Percentiles rank a stretch among this genome's conserved stretches.
phyloP scores from a whole-genome alignment of 140 eudicot species.

The Anethum foeniculum region DNA sequence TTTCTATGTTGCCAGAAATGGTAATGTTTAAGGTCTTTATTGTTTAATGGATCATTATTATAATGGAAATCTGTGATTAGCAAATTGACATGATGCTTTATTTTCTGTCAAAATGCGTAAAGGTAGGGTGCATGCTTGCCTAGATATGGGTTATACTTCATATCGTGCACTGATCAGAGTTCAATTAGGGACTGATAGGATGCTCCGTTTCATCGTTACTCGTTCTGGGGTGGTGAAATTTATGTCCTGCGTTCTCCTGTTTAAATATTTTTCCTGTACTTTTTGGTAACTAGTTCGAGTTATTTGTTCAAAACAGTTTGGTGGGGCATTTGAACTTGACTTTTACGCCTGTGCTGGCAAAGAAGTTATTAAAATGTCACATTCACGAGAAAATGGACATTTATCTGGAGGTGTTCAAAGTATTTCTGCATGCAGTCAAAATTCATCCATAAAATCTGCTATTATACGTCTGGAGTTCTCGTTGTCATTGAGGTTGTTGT shows the following conservation, averaged over 20 bases:
- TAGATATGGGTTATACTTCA: not conserved
- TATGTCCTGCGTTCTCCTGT: not conserved
- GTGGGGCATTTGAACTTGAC: conserved; percentile 66
- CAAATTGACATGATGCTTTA: not conserved
- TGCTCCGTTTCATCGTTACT: not conserved
- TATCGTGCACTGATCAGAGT: not conserved
- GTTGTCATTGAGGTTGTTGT: conserved; percentile 44
- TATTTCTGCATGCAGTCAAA: conserved; percentile 26
- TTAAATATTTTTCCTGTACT: not conserved
- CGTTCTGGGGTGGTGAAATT: not conserved
- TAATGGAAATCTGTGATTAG: not conserved
- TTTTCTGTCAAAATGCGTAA: not conserved
- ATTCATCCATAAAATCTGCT: conserved; percentile 33
- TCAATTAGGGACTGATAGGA: not conserved
- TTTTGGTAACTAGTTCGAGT: not conserved
- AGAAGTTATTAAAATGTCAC: conserved; percentile 32
- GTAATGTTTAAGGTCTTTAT: not conserved
- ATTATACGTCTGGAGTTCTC: conserved; percentile 58
- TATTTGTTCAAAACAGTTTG: conserved; percentile 46
- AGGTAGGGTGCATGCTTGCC: not conserved
- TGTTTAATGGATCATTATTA: not conserved
- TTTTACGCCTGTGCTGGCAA: conserved; percentile 25
- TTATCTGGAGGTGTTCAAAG: conserved; percentile 36
- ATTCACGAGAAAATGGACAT: conserved; percentile 45
- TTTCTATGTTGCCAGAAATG: not conserved